Conservation (phyloP, 129 eudicot species). For the Centrapalus pauciflorus region DNA sequence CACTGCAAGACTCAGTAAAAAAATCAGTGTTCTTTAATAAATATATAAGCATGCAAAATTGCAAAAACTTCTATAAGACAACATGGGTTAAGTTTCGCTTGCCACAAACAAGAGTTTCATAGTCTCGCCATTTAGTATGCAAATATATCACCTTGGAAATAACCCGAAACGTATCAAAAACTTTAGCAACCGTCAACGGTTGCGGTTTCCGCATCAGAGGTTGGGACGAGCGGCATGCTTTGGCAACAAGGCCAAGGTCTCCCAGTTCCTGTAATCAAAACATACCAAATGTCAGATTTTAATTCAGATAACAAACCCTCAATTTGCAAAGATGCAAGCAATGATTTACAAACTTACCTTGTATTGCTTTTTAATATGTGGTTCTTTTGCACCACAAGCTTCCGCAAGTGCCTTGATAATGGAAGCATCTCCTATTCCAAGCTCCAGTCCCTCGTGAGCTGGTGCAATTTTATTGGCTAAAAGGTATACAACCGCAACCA, state of each 20-base stretch:
- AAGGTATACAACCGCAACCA: constrained; percentile 69
- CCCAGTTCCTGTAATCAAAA: constrained; percentile 59
- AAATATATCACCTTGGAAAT: constrained; percentile 66
- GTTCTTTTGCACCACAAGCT: constrained; percentile 83
- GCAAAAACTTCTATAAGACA: not conserved
- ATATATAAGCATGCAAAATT: not conserved
- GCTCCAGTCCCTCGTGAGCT: constrained; percentile 91
- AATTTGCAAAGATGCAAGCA: not conserved
- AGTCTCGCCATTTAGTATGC: not conserved
- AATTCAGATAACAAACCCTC: not conserved
- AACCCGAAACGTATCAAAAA: constrained; percentile 67
- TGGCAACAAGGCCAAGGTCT: constrained; percentile 93
- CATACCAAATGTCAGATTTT: not conserved
- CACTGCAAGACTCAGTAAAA: too few species aligned
- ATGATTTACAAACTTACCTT: constrained; percentile 33
- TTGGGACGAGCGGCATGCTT: constrained; percentile 83
- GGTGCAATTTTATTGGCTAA: constrained; percentile 72
- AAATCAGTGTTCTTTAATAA: not conserved
- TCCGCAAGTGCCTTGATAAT: constrained; percentile 89
- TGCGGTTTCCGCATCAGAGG: constrained; percentile 78
- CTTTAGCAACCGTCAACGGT: constrained; percentile 70
- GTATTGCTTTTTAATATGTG: constrained; percentile 59
- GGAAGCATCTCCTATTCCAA: constrained; percentile 86
- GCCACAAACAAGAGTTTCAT: not conserved
- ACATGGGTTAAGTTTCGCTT: not conserved